Conservation (phyloP, 352 stramenopile species). For the Thalassiosira delicatula region DNA sequence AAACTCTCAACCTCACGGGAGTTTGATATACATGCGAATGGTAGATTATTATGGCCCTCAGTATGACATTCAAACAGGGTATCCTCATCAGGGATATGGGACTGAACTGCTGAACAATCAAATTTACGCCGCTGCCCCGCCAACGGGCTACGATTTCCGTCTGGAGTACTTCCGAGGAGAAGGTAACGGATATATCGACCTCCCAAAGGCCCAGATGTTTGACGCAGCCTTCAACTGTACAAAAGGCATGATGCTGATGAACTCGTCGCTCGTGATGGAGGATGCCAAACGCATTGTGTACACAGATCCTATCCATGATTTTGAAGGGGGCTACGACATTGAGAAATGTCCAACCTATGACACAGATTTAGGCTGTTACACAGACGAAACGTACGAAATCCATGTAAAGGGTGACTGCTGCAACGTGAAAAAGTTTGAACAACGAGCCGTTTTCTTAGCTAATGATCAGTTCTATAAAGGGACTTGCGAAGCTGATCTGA, state of each 20-base stretch:
- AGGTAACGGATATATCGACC: constrained; percentile 64
- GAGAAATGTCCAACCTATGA: constrained; percentile 67
- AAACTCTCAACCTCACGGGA: constrained; percentile 89
- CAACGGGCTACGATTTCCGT: constrained; percentile 58
- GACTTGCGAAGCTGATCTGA: constrained; percentile 95
- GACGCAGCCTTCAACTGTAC: constrained; percentile 93
- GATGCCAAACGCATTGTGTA: constrained; percentile 68
- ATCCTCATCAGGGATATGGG: constrained; percentile 93
- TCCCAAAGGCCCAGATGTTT: constrained; percentile 59
- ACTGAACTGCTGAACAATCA: constrained; percentile 82
- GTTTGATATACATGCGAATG: constrained; percentile 92
- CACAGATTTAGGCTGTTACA: constrained; percentile 64
- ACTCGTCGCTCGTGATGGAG: constrained; percentile 68
- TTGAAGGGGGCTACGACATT: constrained; percentile 71
- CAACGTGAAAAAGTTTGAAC: constrained; percentile 55
- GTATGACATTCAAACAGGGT: constrained; percentile 90
- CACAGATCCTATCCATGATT: constrained; percentile 70
- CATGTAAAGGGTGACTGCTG: constrained; percentile 70
- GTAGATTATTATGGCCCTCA: constrained; percentile 92
- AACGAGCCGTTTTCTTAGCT: constrained; percentile 71
- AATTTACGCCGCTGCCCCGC: constrained; percentile 62
- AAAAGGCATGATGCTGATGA: constrained; percentile 88
- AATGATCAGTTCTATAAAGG: constrained; percentile 92
- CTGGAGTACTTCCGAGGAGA: constrained; percentile 69
- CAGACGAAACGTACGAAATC: constrained; percentile 65